Evolutionary conservation across 495 filamentous ascomycete genomes (phyloP).

Genomic region (Aspergillus biplanus): DNA sequence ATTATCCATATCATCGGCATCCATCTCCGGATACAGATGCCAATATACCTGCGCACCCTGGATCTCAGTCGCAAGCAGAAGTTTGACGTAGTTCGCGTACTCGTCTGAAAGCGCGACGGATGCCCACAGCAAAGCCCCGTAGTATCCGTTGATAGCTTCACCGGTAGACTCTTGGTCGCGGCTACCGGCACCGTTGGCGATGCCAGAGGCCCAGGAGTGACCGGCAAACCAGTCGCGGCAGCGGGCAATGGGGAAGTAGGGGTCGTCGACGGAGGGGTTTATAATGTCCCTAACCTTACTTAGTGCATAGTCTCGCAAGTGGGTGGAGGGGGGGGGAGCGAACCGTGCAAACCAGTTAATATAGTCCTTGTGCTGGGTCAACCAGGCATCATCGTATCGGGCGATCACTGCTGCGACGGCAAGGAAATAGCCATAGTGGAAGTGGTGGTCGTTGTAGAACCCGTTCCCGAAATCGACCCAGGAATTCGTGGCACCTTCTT

Average conservation of each 20-base stretch:
- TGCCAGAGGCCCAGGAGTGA: background rate
- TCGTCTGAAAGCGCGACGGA: background rate
- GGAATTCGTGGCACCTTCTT: background rate
- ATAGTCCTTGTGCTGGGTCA: background rate
- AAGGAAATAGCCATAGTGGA: background rate
- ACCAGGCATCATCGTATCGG: background rate
- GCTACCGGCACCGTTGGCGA: background rate
- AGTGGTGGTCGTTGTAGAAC: background rate
- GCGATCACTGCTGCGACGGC: background rate
- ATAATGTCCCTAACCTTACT: background rate
- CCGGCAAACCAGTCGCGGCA: background rate
- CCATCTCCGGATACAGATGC: background rate
- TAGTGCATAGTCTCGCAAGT: background rate
- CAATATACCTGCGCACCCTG: background rate
- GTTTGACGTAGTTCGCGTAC: background rate
- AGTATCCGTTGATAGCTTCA: background rate
- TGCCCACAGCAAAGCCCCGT: background rate
- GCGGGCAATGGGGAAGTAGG: background rate
- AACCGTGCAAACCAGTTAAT: background rate
- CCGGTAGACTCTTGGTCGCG: background rate
- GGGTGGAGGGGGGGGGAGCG: background rate
- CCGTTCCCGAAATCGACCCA: background rate
- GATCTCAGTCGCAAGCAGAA: background rate
- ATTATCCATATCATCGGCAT: background rate
- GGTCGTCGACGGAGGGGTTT: background rate